These are phyloP conservation scores for Phytopythium aichiense DNA, from an alignment of 352 stramenopile species.

Conservation along the genomic window DNA sequence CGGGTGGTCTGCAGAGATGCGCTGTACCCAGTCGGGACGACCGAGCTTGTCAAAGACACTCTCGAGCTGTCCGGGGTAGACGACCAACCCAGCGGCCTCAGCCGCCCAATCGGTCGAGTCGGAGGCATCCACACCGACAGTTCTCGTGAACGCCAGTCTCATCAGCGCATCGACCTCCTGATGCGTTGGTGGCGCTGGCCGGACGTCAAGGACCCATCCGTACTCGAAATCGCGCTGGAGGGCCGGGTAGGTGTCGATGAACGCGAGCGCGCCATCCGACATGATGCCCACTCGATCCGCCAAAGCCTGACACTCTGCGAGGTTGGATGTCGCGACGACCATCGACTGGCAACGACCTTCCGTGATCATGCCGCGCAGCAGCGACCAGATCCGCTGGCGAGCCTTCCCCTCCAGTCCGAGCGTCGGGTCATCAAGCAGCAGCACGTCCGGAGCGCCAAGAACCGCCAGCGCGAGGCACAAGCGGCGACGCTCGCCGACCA, in stretches of 20 bases:
- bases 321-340: constrained; percentile 10
- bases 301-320: constrained; percentile 14
- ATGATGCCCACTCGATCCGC: constrained; percentile 12
- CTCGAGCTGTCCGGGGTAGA: constrained; percentile 2
- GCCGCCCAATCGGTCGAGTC: neutral
- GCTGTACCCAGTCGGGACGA: constrained; percentile 8
- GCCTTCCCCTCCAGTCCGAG: constrained; percentile 10
- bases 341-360: constrained; percentile 7
- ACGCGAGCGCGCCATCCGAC: constrained; percentile 14
- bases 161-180: neutral
- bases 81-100: neutral
- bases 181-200: neutral
- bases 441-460: constrained; percentile 10
- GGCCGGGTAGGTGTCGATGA: constrained; percentile 10
- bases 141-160: neutral
- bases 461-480: constrained; percentile 11
- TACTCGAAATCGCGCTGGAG: constrained; percentile 15
- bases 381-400: constrained; percentile 8
- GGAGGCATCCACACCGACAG: neutral
- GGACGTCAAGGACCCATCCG: constrained; percentile 18
- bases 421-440: constrained; percentile 17
- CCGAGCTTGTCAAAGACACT: constrained; percentile 10
- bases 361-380: constrained; percentile 4
- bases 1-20: constrained; percentile 8
- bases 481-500: constrained; percentile 6